Percentiles rank a stretch among this genome's conserved stretches.
These are phyloP conservation scores for Arthrobotrys sinensis DNA, from an alignment of 2,329 filamentous ascomycete genomes.

Conservation along the genomic window DNA sequence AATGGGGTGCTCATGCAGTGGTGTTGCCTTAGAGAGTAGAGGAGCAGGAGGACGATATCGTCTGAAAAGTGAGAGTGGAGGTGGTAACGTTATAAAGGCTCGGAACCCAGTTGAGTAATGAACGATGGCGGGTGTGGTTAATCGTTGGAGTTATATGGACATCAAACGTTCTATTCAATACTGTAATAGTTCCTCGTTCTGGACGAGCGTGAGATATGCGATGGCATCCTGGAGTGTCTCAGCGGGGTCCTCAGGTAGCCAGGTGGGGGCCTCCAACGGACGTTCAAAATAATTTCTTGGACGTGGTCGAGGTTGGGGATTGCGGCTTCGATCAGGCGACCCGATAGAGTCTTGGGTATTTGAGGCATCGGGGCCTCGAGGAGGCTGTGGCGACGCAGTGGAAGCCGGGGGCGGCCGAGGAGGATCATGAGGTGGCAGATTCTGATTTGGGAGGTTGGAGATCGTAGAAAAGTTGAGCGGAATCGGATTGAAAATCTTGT, in stretches of 20 bases:
- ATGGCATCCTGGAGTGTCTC: background rate
- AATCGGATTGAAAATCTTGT: background rate
- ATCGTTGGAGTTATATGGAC: too few species aligned
- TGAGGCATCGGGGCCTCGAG: background rate
- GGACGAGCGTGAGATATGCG: too few species aligned
- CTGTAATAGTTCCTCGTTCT: too few species aligned
- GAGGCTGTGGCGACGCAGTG: background rate
- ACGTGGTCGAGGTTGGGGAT: background rate
- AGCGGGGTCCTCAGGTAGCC: background rate
- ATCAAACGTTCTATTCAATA: too few species aligned
- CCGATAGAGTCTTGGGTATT: background rate
- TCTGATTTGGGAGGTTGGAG: background rate
- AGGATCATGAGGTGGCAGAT: background rate
- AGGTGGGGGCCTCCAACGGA: background rate
- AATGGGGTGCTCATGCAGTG: too few species aligned
- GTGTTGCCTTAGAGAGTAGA: too few species aligned
- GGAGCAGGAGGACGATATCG: too few species aligned
- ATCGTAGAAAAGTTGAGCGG: background rate
- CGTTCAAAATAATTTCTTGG: background rate
- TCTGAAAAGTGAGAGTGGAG: too few species aligned
- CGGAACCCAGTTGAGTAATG: too few species aligned
- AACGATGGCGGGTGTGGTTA: too few species aligned
- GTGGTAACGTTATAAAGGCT: too few species aligned
- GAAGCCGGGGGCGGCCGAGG: background rate
- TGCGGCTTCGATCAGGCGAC: background rate